Evolutionary conservation across 2,329 filamentous ascomycete species (phyloP), one percentile per base, ranked within the genome.

Genomic region (Phyllosticta citribraziliensis): DNA sequence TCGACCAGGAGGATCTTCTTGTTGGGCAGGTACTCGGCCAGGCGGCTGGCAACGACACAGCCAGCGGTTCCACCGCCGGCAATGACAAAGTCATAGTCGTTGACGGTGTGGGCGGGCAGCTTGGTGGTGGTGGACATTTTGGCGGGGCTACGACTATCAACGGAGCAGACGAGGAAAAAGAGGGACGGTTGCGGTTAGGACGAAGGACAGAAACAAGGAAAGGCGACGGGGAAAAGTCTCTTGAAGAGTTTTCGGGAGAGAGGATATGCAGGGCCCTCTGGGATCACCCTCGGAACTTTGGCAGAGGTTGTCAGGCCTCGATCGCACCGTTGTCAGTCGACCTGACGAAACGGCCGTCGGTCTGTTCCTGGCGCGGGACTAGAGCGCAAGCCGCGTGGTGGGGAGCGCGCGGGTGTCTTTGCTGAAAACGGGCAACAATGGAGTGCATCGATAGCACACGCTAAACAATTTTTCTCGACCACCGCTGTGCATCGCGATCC

Each of bases 21-120:
- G 74, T 89, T 81, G 56, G 91, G 91, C 52, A 96, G 81, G 73
- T 95, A 94, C 74, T 91, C 84, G 33, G 90, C 86, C 64, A 95
- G 82, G 57, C 90, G 85, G 59, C 88, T 86, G 60, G 88, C 90
- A 68, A 94, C 83, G 63, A 94, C 89, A 77, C 89, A 94, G 74
- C 90, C 90, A 55, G 90, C 89, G 56, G 90, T 94, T 70, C 90
- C 90, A 65, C 90, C 90, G 65, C 90, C 90, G 57, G 94, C 88
- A 67, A 94, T 84, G 73, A 94, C 82, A 78, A 92, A 94, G 82
- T 94, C 89, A 76, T 85, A 94, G 77, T 80, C 80, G 75, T 86
- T 79, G 70, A 81, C 80, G 67, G 88, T 85, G 70, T 82, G 77
- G 65, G 82, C 74, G 55, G 87, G 80, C 65, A 92, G 80, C 62